These are phyloP conservation scores for Besnoitia besnoiti DNA, from an alignment of 169 alveolate species.

Conservation along the genomic window DNA sequence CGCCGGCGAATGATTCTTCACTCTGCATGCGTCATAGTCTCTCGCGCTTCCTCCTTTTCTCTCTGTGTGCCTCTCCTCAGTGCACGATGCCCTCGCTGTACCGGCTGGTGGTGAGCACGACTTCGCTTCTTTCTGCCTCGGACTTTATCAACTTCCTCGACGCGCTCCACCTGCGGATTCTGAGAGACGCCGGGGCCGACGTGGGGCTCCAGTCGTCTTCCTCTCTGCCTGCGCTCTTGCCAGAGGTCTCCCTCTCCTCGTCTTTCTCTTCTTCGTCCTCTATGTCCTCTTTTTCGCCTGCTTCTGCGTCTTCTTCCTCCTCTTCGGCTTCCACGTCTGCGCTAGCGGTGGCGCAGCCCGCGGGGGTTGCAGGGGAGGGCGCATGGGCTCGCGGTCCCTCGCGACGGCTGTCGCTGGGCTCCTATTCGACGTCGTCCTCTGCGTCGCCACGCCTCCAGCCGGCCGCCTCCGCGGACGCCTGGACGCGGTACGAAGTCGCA, in stretches of 20 bases:
- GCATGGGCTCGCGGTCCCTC: no score
- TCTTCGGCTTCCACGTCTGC: no score
- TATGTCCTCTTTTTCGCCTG: background rate
- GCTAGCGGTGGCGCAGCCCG: no score
- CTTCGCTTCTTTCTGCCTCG: background rate
- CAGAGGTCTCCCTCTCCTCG: background rate
- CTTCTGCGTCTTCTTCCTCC: no score
- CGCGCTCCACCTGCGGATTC: background rate
- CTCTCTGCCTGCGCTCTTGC: background rate
- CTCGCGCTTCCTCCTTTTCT: background rate
- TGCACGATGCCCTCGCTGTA: background rate
- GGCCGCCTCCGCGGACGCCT: background rate
- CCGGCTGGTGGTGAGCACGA: background rate
- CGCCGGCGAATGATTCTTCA: background rate
- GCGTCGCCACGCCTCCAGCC: background rate
- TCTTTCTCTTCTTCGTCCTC: background rate
- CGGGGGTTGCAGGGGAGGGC: no score
- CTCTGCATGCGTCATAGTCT: background rate
- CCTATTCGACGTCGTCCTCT: no score
- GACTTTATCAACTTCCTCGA: background rate
- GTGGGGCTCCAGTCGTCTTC: background rate
- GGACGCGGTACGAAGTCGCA: background rate
- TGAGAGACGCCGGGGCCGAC: background rate
- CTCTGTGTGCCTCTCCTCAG: background rate
- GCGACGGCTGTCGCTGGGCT: no score